Base-by-base conservation (phyloP, 306 rosid species). In the Luffa acutangula region DNA sequence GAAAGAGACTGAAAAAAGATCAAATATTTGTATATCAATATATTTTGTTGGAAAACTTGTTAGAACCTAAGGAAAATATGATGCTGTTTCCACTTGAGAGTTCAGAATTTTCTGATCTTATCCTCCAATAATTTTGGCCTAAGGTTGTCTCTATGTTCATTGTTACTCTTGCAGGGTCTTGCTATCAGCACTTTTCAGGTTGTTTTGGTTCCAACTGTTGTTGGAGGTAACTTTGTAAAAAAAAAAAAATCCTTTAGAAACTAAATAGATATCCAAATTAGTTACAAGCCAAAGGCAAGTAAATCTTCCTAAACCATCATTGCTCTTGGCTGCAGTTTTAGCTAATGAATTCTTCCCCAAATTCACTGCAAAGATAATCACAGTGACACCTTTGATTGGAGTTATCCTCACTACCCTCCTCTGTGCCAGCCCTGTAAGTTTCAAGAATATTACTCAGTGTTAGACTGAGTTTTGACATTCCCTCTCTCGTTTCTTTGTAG, bases 101-200 rank as follows among this genome's bases (percentile, higher is more conserved):
- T 5, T 33, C 15, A 58, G 37, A 42, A 11, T 54, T 77, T 25
- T 58, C 7, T 59, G 43, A 37, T 77, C 21, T n/a, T 43, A 77
- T 59, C 72, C 79, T 46, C 51, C 53, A 72, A 59, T 42, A 43
- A 25, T 59, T 41, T 58, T 21, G 6, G 3, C 41, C 51, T 17
- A 53, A 75, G 42, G 64, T 75, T 52, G 46, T 51, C 15, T 33
- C 17, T 53, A 59, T 58, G 81, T 81, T 72, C 46, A 9, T 81
- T 43, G 54, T 73, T 52, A 71, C 72, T 83, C 80, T 78, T 81
- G 67, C 91, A 95, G 97, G 97, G 97, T 52, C 88, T 91, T 63
- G 96, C 96, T 49, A 60, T 95, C 73, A 95, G 97, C 81, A 95
- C 98, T 80, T 92, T 95, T 88, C 98, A 95, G 87, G 98, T 95